A percentile compares a stretch with the other conserved stretches of the same genome.
Conservation (phyloP, 2,329 filamentous ascomycete genomes). For the Phaeosphaeria sp. region DNA sequence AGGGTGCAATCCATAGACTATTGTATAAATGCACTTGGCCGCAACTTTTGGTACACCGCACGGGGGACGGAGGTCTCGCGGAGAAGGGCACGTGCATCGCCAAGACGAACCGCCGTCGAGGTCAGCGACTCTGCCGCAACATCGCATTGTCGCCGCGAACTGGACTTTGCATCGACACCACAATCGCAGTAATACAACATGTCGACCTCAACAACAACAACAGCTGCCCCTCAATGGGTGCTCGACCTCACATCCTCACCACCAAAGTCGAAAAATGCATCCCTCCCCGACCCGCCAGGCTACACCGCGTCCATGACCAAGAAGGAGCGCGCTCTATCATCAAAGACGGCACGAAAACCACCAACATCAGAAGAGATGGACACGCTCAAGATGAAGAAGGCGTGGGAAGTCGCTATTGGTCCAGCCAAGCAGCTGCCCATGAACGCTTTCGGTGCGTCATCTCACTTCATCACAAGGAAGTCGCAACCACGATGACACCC, state of each 20-base stretch:
- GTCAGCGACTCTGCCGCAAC: constrained; percentile 5
- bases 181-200: constrained; percentile 8
- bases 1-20: constrained; percentile 1
- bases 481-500: background rate
- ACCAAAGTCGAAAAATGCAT: constrained; percentile 68
- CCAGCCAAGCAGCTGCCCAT: constrained; percentile 95
- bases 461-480: background rate
- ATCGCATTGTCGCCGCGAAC: constrained; percentile 12
- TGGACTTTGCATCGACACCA: background rate
- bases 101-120: constrained; percentile 22
- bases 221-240: constrained; percentile 78
- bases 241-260: constrained; percentile 77
- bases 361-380: constrained; percentile 87
- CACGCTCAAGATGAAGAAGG: constrained; percentile 95
- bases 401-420: constrained; percentile 94
- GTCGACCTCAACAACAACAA: constrained; percentile 45
- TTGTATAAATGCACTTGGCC: constrained; percentile 8
- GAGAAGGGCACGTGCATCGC: constrained; percentile 34
- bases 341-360: constrained; percentile 63
- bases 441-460: constrained; percentile 80
- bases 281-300: constrained; percentile 85
- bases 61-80: constrained; percentile 24
- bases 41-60: constrained; percentile 17
- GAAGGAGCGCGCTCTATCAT: constrained; percentile 46
- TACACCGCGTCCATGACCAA: constrained; percentile 64